phyloP scores from a whole-genome alignment of 1,139 yeast genomes.

The Hemisphaericaspora subhashii region DNA sequence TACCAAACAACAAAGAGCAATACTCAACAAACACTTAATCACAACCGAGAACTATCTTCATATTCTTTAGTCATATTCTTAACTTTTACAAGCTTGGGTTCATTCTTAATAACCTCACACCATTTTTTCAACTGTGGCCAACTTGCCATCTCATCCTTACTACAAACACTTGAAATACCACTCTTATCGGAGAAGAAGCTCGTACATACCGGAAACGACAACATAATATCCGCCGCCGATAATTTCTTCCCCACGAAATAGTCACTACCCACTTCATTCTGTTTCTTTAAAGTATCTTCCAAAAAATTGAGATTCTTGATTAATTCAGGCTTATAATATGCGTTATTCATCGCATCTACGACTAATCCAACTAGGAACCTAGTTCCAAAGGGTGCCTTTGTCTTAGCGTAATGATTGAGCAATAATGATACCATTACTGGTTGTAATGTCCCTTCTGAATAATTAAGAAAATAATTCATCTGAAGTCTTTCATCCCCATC shows the following conservation, averaged over 20 bases:
- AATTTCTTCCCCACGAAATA: conserved; percentile 39
- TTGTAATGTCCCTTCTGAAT: conserved; percentile 42
- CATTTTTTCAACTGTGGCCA: conserved; percentile 30
- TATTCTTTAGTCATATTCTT: conserved; percentile 11
- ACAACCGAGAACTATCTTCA: too few species aligned
- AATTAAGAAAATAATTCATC: conserved; percentile 39
- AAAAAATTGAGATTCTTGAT: conserved; percentile 27
- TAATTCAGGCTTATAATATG: conserved; percentile 29
- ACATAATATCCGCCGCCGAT: conserved; percentile 41
- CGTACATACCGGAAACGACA: conserved; percentile 34
- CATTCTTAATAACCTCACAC: conserved; percentile 21
- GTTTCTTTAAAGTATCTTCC: conserved; percentile 29
- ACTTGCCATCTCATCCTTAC: conserved; percentile 6
- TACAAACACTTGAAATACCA: conserved; percentile 5
- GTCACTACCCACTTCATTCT: conserved; percentile 23
- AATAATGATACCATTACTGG: conserved; percentile 32
- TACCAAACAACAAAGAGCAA: too few species aligned
- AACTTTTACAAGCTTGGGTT: conserved; percentile 23
- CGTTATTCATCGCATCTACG: conserved; percentile 25
- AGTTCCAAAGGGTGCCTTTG: conserved; percentile 32
- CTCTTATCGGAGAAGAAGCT: conserved; percentile 18
- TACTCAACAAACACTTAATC: too few species aligned
- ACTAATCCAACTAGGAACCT: conserved; percentile 25
- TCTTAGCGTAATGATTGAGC: conserved; percentile 26
- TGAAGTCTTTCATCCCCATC: conserved; percentile 26